phyloP scores from a whole-genome alignment of 805 yeast genomes.

The Teunomyces pallodes region DNA sequence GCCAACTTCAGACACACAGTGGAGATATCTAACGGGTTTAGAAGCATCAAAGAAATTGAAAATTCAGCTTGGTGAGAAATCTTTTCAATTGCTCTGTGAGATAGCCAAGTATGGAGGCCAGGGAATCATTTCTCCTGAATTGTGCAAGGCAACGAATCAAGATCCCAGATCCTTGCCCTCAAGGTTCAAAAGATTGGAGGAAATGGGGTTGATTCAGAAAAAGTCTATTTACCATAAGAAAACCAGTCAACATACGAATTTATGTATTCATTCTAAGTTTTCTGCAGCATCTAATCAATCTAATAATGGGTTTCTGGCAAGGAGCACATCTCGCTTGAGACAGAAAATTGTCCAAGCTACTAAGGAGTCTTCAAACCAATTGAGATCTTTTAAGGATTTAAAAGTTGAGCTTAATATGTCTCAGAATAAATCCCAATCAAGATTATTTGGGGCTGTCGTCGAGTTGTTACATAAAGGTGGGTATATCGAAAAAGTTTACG shows the following conservation, averaged over 20 bases:
- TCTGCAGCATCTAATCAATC: slow-evolving; percentile 12
- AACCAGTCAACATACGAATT: slow-evolving; percentile 52
- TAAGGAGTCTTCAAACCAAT: slow-evolving; percentile 56
- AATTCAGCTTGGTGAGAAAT: slow-evolving; percentile 50
- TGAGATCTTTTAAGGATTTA: slow-evolving; percentile 60
- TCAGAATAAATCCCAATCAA: slow-evolving; percentile 34
- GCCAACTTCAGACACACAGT: slow-evolving; percentile 56
- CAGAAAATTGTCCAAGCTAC: slow-evolving; percentile 46
- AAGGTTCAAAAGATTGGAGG: slow-evolving; percentile 55
- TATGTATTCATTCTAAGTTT: slow-evolving; percentile 52
- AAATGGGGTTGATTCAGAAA: slow-evolving; percentile 47
- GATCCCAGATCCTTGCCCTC: slow-evolving; percentile 70
- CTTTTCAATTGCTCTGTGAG: slow-evolving; percentile 54
- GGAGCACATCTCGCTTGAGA: slow-evolving; percentile 24
- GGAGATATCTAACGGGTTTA: slow-evolving; percentile 54
- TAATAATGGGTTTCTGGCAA: slow-evolving; percentile 21
- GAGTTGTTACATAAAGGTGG: slow-evolving; percentile 44
- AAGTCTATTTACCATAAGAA: slow-evolving; percentile 27
- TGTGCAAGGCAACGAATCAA: slow-evolving; percentile 58
- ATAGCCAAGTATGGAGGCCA: slow-evolving; percentile 54
- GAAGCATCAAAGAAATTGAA: slow-evolving; percentile 45
- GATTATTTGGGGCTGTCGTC: slow-evolving; percentile 49
- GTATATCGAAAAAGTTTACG: slow-evolving; percentile 50
- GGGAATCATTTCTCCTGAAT: slow-evolving; percentile 60
- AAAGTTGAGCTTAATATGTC: slow-evolving; percentile 56